A percentile compares a stretch with the other conserved stretches of the same genome.
phyloP scores from a whole-genome alignment of 495 filamentous ascomycete species.

The Aspergillus homomorphus region DNA sequence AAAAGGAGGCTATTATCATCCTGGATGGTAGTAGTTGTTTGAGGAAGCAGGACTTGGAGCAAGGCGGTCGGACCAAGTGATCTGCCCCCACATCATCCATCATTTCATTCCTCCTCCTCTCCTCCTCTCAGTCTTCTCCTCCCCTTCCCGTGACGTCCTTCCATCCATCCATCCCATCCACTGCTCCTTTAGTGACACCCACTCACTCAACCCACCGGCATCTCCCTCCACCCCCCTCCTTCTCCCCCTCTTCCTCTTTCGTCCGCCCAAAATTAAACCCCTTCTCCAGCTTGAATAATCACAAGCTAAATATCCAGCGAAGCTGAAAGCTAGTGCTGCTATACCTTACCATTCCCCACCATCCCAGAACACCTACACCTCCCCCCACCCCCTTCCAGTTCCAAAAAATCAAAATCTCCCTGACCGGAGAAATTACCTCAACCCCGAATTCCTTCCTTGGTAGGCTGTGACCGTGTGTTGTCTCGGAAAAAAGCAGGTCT shows the following conservation, averaged over 20 bases:
- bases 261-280: not conserved
- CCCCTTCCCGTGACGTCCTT: slow-evolving; percentile 21
- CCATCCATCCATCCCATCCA: slow-evolving; percentile 26
- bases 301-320: not conserved
- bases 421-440: not conserved
- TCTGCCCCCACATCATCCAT: not conserved
- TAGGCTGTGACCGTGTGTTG: slow-evolving; percentile 28
- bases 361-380: not conserved
- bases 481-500: slow-evolving; percentile 24
- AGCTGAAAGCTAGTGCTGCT: slow-evolving; percentile 2
- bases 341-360: slow-evolving; percentile 8
- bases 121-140: not conserved
- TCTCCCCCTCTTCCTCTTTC: not conserved
- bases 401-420: not conserved
- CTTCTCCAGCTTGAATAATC: not conserved
- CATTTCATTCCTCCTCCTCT: not conserved
- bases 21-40: too few relatives aligned
- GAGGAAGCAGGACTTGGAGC: too few relatives aligned
- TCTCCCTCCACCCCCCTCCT: not conserved
- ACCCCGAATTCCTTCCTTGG: slow-evolving; percentile 7
- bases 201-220: not conserved
- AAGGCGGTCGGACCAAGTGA: not conserved
- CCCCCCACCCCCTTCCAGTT: not conserved
- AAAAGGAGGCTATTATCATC: too few relatives aligned
- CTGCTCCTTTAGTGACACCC: slow-evolving; percentile 4